Evolutionary conservation across 495 filamentous ascomycete genomes (phyloP), one percentile per base, ranked within the genome.

Genomic region (Penicillium odoratum): DNA sequence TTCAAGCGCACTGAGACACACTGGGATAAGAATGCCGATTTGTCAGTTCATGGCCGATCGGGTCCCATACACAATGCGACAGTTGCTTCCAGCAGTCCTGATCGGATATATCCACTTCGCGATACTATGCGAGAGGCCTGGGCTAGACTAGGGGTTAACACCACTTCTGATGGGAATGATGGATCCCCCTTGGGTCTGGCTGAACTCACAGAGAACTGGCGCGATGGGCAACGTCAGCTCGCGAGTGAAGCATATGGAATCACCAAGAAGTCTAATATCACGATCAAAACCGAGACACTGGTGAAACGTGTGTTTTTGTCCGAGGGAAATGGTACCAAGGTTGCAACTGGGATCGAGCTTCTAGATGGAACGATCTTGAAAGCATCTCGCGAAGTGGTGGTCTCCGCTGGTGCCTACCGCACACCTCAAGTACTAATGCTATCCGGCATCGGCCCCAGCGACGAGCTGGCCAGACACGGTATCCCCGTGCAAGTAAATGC

Each of bases 371-470:
- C 25, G 0, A 34, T 8, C n/a, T 44, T 57, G 28, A 18, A 45
- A 7, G 55, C 55, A 7, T 47, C 31, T 1, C 48, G 43, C 29
- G 57, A 59, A 38, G 51, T 59, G 13, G 49, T 59, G 33, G n/a
- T 47, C 10, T 59, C 57, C 16, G 38, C 29, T 2, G 57, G 57
- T 3, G 36, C 51, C 26, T 54, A 49, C 33, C 21, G 45, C 13
- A 72, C 73, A 0, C 74, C 74, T 1, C 67, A 74, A 53, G 13
- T 78, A 3, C 67, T 78, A n/a, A 60, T 72, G 63, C 61, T 76
- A 30, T 74, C 71, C 4, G 74, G 74, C 6, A 70, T 78, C 29
- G 75, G 75, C 1, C 62, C 71, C 0, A 44, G 31, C 5, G 51
- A 57, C 7, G 36, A 68, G 25, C 60, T 78, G 0, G n/a, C 56